These are phyloP conservation scores for Lachnellula cervina DNA, from an alignment of 2,329 filamentous ascomycete genomes.

Conservation along the genomic window DNA sequence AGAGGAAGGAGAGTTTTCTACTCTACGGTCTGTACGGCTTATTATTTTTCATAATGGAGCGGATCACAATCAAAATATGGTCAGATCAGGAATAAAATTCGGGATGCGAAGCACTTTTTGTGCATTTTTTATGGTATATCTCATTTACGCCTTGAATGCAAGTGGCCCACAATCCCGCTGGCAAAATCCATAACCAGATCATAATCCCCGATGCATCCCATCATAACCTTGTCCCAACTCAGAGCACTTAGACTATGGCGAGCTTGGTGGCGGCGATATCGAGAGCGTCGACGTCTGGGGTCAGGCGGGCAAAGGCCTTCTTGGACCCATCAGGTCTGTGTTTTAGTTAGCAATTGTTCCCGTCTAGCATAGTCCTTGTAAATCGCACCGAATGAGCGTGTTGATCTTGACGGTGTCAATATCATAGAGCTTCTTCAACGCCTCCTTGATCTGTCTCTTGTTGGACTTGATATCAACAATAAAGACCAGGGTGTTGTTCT, in stretches of 20 bases:
- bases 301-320: constrained; percentile 97
- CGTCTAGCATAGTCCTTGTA: neutral
- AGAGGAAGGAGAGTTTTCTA: neutral
- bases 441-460: constrained; percentile 99
- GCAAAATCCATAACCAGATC: constrained; percentile 22
- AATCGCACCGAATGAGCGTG: constrained; percentile 85
- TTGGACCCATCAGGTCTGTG: constrained; percentile 87
- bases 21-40: neutral
- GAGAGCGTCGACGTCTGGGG: constrained; percentile 93
- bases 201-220: constrained; percentile 16
- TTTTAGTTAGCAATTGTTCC: constrained; percentile 15
- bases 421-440: constrained; percentile 99
- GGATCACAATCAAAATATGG: neutral
- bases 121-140: constrained; percentile 27
- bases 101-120: constrained; percentile 20
- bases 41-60: neutral
- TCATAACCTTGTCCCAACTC: constrained; percentile 38
- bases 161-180: constrained; percentile 20
- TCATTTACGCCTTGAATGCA: constrained; percentile 32
- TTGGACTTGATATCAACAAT: constrained; percentile 96
- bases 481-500: constrained; percentile 99
- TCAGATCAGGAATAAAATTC: constrained; percentile 3
- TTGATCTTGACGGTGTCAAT: constrained; percentile 99
- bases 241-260: constrained; percentile 76
- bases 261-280: constrained; percentile 99